Percentiles rank a stretch among this genome's conserved stretches.
Conservation (phyloP, 306 rosid genomes). For the Lagenaria siceraria region DNA sequence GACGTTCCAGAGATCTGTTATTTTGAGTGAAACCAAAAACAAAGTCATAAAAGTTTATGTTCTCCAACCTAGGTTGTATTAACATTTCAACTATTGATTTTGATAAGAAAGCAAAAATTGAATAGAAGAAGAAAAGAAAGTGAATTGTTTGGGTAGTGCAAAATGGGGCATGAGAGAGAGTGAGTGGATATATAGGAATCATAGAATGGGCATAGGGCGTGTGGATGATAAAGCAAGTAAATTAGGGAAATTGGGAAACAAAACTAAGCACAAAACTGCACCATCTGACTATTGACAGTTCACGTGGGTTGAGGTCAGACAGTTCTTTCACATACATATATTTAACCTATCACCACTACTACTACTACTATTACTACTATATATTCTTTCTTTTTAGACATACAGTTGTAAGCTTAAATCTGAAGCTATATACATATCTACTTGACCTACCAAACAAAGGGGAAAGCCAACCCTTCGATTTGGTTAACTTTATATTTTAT, state of each 20-base stretch:
- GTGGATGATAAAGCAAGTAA: background rate
- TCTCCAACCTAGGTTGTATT: too few species aligned
- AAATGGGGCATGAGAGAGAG: conserved; percentile 4
- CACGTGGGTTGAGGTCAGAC: conserved; percentile 8
- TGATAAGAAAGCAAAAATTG: too few species aligned
- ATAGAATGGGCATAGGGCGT: conserved; percentile 5
- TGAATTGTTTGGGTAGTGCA: background rate
- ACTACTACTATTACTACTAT: background rate
- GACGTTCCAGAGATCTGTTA: too few species aligned
- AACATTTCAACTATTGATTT: too few species aligned
- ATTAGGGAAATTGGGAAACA: background rate
- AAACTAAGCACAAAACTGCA: conserved; percentile 3
- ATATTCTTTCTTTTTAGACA: background rate
- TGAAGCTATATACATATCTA: background rate
- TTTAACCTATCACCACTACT: background rate
- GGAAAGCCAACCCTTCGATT: too few species aligned
- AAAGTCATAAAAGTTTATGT: too few species aligned
- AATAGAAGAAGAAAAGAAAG: background rate
- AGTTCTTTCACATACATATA: background rate
- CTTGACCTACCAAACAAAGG: background rate
- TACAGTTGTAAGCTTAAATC: background rate
- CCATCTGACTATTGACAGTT: conserved; percentile 4
- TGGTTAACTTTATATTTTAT: too few species aligned
- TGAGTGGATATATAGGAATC: conserved; percentile 1
- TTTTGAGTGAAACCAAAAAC: too few species aligned